Conservation (phyloP, 352 stramenopile genomes). For the Phytophthora constricta region DNA sequence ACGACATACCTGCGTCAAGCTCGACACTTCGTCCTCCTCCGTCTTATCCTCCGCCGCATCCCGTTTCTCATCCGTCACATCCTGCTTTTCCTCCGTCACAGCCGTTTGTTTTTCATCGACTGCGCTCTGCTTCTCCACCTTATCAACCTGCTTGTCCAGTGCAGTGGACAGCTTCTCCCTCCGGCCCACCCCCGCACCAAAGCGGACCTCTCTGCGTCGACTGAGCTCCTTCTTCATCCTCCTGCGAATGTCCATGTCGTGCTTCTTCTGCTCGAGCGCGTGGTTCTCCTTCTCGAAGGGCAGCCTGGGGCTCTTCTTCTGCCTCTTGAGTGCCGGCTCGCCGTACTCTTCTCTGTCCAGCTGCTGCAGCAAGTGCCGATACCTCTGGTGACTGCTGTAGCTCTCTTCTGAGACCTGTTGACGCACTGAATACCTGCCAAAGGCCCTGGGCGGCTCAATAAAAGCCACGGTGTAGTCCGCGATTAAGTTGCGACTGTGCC, state of each 20-base stretch:
- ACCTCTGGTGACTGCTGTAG: conserved; percentile 45
- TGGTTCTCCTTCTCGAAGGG: conserved; percentile 44
- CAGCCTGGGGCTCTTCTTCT: conserved; percentile 28
- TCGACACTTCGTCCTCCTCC: not conserved
- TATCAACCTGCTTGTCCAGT: not conserved
- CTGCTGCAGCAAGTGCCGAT: conserved; percentile 48
- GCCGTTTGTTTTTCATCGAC: conserved; percentile 12
- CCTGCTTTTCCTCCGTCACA: not conserved
- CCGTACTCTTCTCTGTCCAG: conserved; percentile 58
- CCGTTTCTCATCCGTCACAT: not conserved
- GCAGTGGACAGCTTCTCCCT: conserved; percentile 10
- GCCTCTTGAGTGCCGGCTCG: conserved; percentile 33
- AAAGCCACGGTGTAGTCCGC: conserved; percentile 52
- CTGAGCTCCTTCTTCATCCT: conserved; percentile 43
- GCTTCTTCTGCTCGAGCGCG: conserved; percentile 35
- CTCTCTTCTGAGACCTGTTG: conserved; percentile 24
- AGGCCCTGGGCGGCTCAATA: conserved; percentile 25
- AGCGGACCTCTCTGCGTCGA: conserved; percentile 16
- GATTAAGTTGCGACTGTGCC: conserved; percentile 54
- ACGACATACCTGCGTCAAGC: not conserved
- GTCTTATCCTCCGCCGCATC: conserved; percentile 15
- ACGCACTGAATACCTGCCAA: conserved; percentile 18
- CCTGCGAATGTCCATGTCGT: conserved; percentile 44
- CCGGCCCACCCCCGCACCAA: not conserved
- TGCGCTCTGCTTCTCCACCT: conserved; percentile 1